Evolutionary conservation across 225 moss, liverwort and hornwort species (phyloP), one percentile per base, ranked within the genome.

Genomic region (Marchantia polymorpha): DNA sequence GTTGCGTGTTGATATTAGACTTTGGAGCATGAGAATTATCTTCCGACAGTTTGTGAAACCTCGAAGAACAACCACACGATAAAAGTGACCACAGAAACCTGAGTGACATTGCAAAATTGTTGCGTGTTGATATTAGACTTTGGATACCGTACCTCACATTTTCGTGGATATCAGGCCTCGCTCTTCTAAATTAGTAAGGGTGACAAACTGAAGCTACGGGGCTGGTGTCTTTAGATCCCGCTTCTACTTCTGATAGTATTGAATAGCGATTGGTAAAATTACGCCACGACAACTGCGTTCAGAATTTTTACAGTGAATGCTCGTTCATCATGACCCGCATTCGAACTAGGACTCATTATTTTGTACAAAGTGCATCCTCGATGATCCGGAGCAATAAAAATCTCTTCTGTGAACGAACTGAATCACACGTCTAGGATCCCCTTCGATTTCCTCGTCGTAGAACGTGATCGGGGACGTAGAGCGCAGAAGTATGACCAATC

Each of bases 361-460:
- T 50, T 3, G 49, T 71, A 71, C 71, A 71, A 49, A 49, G 39
- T 71, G 20, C 49, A 71, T 50, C n/a, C 71, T 51, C 63, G 63
- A 23, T 61, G 39, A 2, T 7, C 61, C 17, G 1, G n/a, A 61
- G 17, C 22, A 7, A 61, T 6, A 8, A 61, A 0, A 61, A 22
- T 22, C 1, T 23, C n/a, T 2, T 22, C 39, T 61, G n/a, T 23
- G n/a, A 22, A 61, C 71, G 7, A 22, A n/a, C 14, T 22, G n/a
- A 23, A 49, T 1, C 49, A 49, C 17, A 7, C n/a, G 71, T 49
- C 71, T 22, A 49, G n/a, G 71, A 7, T 23, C 47, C 50, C n/a
- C 49, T 4, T 51, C 0, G n/a, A 53, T 73, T 54, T 73, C 73
- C 27, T 74, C 54, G 27, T 74, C 16, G 27, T 27, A 52, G 5